Evolutionary conservation across 306 rosid species (phyloP), one percentile per base, ranked within the genome.

Genomic region (Sphenostylis stenocarpa): DNA sequence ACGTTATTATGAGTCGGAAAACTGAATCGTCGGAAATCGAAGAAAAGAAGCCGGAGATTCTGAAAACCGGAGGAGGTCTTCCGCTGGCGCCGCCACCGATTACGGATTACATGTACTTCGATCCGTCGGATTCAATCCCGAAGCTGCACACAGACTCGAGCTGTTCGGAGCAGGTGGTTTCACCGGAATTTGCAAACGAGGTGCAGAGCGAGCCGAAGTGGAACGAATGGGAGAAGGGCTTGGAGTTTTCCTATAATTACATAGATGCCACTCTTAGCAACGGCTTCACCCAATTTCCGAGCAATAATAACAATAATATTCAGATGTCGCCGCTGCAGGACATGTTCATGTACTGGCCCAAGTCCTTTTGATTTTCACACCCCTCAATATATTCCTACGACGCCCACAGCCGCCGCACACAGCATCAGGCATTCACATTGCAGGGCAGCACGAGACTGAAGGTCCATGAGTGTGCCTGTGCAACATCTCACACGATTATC

Each of bases 141-240:
- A 87, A 90, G 82, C 84, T 88, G 72, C 96, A 95, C 86, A 87
- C 99, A 12, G 99, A 95, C 47, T 92, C 99, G 34, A 96, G 98
- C 85, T 88, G 98, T 52, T 96, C 99, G 77, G 98, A 92, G 79
- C 98, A 92, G 4, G 97, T 91, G 86, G 98, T 96, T 48, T 96
- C 98, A 67, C 95, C 98, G 63, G 98, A 91, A 84, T 87, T 96
- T 57, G 86, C 88, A 0, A 76, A 85, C 83, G 98, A 96, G 90
- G 99, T 96, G 8, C 97, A 96, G 79, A 96, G 99, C 80, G 90
- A 96, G 75, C 94, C 98, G 1, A 96, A 90, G 82, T 89, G 89
- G 93, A 85, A 73, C 23, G 98, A 92, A 4, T 88, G 92, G 91
- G 96, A 95, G 15, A 95, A 88, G 66, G 73, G 82, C 77, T 81